Percentiles rank a stretch among this genome's conserved stretches.
phyloP scores from a whole-genome alignment of 2,329 filamentous ascomycete genomes.

The Zymoseptoria pseudotritici region DNA sequence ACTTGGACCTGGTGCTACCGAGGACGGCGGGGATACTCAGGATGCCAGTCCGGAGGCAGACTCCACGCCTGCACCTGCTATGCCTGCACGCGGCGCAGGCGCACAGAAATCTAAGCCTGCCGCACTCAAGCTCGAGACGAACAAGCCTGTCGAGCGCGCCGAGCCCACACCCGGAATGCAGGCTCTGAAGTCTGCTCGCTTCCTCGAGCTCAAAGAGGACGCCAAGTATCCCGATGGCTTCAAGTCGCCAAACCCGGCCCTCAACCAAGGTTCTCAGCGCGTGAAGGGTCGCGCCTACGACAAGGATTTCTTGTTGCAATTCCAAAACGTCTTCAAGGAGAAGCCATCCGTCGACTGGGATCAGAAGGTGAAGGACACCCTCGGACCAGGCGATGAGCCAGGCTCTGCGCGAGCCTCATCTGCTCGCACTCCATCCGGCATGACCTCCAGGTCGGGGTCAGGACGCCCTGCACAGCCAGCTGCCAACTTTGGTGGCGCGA shows the following conservation, averaged over 20 bases:
- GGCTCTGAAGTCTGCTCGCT: slow-evolving; percentile 83
- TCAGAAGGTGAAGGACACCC: slow-evolving; percentile 71
- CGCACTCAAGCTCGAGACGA: slow-evolving; percentile 80
- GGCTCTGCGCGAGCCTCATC: slow-evolving; percentile 52
- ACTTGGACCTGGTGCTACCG: slow-evolving; percentile 38
- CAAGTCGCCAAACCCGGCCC: slow-evolving; percentile 80
- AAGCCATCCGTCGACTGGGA: slow-evolving; percentile 94
- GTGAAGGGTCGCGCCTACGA: slow-evolving; percentile 87
- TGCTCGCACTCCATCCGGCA: slow-evolving; percentile 46
- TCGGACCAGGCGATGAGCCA: slow-evolving; percentile 64
- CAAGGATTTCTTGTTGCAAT: slow-evolving; percentile 89
- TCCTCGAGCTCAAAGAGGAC: slow-evolving; percentile 67
- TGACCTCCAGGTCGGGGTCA: slow-evolving; percentile 37
- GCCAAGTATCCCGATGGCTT: slow-evolving; percentile 78
- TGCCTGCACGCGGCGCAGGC: slow-evolving; percentile 35
- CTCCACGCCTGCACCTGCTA: slow-evolving; percentile 10
- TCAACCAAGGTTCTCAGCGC: slow-evolving; percentile 73
- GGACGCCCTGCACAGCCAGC: slow-evolving; percentile 43
- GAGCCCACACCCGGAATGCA: slow-evolving; percentile 93
- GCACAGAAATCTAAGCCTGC: slow-evolving; percentile 72
- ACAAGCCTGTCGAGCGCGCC: slow-evolving; percentile 78
- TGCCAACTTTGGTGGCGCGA: slow-evolving; percentile 55
- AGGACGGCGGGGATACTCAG: slow-evolving; percentile 31
- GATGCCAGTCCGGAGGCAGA: slow-evolving; percentile 24
- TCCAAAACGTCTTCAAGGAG: slow-evolving; percentile 92